A percentile compares a stretch with the other conserved stretches of the same genome.
Evolutionary conservation across 371 early-diverging fungal species (phyloP).

Genomic region (Mucor plumbeus): DNA sequence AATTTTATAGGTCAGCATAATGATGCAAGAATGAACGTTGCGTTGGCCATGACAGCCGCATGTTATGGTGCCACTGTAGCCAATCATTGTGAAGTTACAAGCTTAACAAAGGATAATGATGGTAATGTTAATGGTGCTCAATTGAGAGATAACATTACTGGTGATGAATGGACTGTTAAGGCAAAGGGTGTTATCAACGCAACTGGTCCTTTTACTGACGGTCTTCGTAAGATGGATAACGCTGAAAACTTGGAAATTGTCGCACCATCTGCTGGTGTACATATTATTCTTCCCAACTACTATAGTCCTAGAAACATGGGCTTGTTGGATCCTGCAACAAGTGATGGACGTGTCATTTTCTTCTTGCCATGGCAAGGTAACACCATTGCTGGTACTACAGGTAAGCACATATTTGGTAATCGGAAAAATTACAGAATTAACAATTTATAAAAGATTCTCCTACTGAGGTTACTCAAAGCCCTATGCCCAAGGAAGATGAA

Average conservation of each 20-base stretch:
- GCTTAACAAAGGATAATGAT: constrained; percentile 78
- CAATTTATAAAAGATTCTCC: constrained; percentile 71
- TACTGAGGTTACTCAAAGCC: constrained; percentile 79
- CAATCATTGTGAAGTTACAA: constrained; percentile 94
- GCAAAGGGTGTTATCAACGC: constrained; percentile 94
- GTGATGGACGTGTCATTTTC: constrained; percentile 98
- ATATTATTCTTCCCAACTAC: constrained; percentile 95
- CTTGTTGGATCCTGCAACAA: constrained; percentile 95
- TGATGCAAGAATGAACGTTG: constrained; percentile 98
- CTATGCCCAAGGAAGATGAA: constrained; percentile 92
- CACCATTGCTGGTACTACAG: constrained; percentile 98
- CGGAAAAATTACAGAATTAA: not conserved
- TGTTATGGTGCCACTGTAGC: constrained; percentile 94
- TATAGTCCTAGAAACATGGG: constrained; percentile 97
- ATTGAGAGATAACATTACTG: constrained; percentile 87
- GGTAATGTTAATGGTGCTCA: constrained; percentile 80
- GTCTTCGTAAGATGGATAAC: constrained; percentile 89
- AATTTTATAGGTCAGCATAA: constrained; percentile 84
- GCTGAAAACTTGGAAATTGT: constrained; percentile 83
- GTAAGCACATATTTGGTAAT: constrained; percentile 25
- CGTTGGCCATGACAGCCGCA: constrained; percentile 94
- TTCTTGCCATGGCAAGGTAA: constrained; percentile 99
- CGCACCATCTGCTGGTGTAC: constrained; percentile 96
- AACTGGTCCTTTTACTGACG: constrained; percentile 78
- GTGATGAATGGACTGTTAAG: constrained; percentile 86